Percentiles rank a stretch among this genome's conserved stretches.
phyloP scores from a whole-genome alignment of 129 eudicot species.

The Helianthus annuus region DNA sequence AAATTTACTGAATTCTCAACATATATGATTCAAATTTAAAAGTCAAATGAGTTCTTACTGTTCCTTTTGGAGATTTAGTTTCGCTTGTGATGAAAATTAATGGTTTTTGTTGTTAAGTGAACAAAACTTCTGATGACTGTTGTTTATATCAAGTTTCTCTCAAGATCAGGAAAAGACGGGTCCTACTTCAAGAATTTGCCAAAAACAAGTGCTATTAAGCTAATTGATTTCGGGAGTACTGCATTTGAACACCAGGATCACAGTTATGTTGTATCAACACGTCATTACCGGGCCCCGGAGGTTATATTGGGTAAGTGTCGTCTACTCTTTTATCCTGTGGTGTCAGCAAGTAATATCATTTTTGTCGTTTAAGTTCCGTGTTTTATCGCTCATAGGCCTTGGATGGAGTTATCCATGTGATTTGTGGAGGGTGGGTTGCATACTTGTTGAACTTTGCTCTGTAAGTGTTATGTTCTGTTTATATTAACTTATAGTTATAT shows the following conservation, averaged over 20 bases:
- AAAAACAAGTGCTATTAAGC: constrained; percentile 82
- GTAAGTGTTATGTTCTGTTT: constrained; percentile 45
- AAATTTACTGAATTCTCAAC: no score
- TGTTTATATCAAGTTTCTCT: constrained; percentile 51
- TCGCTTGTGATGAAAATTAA: background rate
- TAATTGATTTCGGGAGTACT: constrained; percentile 91
- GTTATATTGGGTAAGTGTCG: constrained; percentile 66
- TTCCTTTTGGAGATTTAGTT: background rate
- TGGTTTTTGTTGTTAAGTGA: background rate
- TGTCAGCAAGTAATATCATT: background rate
- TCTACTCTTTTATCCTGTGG: constrained; percentile 11
- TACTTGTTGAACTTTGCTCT: constrained; percentile 85
- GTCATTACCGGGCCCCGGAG: constrained; percentile 96
- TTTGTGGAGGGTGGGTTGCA: constrained; percentile 92
- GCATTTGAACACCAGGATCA: constrained; percentile 87
- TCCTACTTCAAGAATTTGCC: constrained; percentile 82
- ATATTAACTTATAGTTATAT: background rate
- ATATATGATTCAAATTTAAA: no score
- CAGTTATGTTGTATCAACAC: constrained; percentile 83
- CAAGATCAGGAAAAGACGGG: constrained; percentile 67
- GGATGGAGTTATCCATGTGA: constrained; percentile 96
- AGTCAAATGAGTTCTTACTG: background rate
- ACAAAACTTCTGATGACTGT: background rate
- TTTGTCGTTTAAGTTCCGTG: constrained; percentile 2
- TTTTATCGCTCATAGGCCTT: constrained; percentile 51